Evolutionary conservation across 2,329 filamentous ascomycete genomes (phyloP).

Genomic region (Colletotrichum liaoningense): DNA sequence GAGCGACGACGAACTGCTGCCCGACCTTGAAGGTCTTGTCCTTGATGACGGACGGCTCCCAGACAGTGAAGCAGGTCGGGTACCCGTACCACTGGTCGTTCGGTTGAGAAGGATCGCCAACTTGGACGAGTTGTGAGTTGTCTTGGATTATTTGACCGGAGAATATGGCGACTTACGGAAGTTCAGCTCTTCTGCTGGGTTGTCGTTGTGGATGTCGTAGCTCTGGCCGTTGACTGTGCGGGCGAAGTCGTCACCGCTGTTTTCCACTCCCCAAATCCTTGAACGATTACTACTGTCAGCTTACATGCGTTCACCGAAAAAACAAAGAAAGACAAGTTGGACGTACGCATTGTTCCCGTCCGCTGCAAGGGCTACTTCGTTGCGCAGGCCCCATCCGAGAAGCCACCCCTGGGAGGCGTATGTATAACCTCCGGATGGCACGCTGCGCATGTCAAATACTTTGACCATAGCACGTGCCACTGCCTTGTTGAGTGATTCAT

Average conservation of each 20-base stretch:
- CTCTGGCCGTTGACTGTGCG: conserved; percentile 55
- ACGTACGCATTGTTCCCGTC: conserved; percentile 50
- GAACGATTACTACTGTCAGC: neutral
- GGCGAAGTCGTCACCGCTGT: conserved; percentile 65
- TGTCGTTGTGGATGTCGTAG: conserved; percentile 66
- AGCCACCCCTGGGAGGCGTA: conserved; percentile 53
- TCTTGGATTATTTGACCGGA: neutral
- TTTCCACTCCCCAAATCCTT: conserved; percentile 63
- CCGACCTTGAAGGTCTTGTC: conserved; percentile 47
- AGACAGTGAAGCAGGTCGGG: conserved; percentile 69
- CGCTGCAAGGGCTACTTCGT: conserved; percentile 70
- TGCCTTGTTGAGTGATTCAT: conserved; percentile 44
- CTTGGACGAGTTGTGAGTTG: conserved; percentile 32
- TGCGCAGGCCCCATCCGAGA: conserved; percentile 62
- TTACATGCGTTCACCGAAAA: neutral
- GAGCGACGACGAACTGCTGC: conserved; percentile 50
- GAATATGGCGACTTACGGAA: conserved; percentile 53
- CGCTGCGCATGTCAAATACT: conserved; percentile 52
- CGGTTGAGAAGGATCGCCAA: conserved; percentile 43
- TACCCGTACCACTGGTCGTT: conserved; percentile 64
- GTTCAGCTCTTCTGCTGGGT: conserved; percentile 75
- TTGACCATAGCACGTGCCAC: conserved; percentile 54
- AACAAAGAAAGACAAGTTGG: neutral
- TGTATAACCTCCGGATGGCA: conserved; percentile 48
- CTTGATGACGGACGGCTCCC: conserved; percentile 53